Conservation (phyloP, 257 asterid species). For the Ballota nigra region DNA sequence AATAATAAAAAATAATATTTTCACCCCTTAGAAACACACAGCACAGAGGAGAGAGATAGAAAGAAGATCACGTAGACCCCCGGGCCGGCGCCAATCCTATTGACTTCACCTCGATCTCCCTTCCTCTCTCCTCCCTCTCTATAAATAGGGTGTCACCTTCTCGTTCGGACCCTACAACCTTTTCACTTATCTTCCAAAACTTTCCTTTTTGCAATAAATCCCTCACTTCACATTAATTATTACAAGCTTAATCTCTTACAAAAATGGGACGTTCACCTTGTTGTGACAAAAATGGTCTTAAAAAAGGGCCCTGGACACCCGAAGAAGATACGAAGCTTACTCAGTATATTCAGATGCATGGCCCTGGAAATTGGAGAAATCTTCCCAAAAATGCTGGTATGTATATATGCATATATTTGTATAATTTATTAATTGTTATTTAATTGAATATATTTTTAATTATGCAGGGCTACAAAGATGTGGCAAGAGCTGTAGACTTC, state of each 20-base stretch:
- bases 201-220: constrained; percentile 8
- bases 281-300: constrained; percentile 67
- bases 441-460: neutral
- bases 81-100: constrained; percentile 73
- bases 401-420: neutral
- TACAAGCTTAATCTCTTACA: neutral
- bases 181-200: constrained; percentile 19
- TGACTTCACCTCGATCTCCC: constrained; percentile 63
- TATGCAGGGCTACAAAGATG: constrained; percentile 71
- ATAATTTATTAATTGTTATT: neutral
- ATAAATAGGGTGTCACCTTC: constrained; percentile 42
- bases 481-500: constrained; percentile 82
- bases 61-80: constrained; percentile 17
- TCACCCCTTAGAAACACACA: neutral
- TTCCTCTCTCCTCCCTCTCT: constrained; percentile 31
- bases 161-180: constrained; percentile 45
- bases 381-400: constrained; percentile 81
- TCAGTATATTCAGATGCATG: constrained; percentile 51
- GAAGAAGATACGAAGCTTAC: constrained; percentile 71
- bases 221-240: neutral
- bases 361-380: constrained; percentile 75
- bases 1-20: neutral
- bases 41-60: constrained; percentile 18
- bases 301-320: constrained; percentile 85
- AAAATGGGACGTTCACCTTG: constrained; percentile 85